Evolutionary conservation across 2,329 filamentous ascomycete genomes (phyloP).

Genomic region (Diaporthe citri): DNA sequence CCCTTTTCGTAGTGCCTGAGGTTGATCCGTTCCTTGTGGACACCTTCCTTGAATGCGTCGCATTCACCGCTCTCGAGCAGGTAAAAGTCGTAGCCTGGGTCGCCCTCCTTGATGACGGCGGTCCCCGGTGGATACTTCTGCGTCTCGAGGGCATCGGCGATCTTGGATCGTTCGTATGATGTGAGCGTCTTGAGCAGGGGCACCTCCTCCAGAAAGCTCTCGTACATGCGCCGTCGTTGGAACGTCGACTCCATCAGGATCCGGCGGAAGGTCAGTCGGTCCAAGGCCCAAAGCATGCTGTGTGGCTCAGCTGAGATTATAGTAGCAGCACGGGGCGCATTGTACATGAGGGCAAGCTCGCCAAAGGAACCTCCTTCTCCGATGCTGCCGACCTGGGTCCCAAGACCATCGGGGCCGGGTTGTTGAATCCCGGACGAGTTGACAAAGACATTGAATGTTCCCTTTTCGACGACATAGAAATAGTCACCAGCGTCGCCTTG

Average conservation of each 20-base stretch:
- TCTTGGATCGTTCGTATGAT: constrained; percentile 95
- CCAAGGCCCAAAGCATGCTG: constrained; percentile 92
- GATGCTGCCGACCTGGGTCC: constrained; percentile 83
- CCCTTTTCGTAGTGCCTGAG: constrained; percentile 90
- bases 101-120: constrained; percentile 92
- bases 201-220: constrained; percentile 95
- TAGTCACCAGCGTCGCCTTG: constrained; percentile 97
- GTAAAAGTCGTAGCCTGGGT: constrained; percentile 92
- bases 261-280: constrained; percentile 95
- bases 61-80: constrained; percentile 90
- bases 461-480: constrained; percentile 97
- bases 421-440: constrained; percentile 82
- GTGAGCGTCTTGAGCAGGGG: constrained; percentile 86
- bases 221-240: constrained; percentile 95
- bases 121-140: constrained; percentile 84
- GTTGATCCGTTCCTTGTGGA: constrained; percentile 62
- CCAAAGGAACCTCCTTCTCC: constrained; percentile 94
- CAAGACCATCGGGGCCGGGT: constrained; percentile 84
- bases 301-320: constrained; percentile 84
- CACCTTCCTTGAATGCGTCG: constrained; percentile 84
- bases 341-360: constrained; percentile 98
- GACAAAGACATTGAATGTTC: constrained; percentile 91
- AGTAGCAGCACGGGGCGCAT: constrained; percentile 94
- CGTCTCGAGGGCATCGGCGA: constrained; percentile 94
- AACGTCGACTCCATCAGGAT: constrained; percentile 99